Conservation (phyloP, 768 basidiomycete species). For the Auriscalpium microsporum region DNA sequence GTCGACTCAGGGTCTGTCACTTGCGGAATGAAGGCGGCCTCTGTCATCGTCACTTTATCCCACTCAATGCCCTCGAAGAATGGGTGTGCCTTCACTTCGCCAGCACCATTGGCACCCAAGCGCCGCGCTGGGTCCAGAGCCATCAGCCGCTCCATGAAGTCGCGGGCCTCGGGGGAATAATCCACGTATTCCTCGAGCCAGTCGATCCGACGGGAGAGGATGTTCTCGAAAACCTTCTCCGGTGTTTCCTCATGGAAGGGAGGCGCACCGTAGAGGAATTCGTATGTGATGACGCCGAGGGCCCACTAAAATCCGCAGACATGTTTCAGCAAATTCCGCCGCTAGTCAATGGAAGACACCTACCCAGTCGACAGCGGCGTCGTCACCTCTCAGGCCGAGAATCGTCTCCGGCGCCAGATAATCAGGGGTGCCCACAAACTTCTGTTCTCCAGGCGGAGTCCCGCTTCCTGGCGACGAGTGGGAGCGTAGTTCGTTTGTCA, state of each 20-base stretch:
- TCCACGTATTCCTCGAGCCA: slow-evolving; percentile 96
- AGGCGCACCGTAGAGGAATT: slow-evolving; percentile 93
- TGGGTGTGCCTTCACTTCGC: slow-evolving; percentile 88
- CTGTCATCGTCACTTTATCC: slow-evolving; percentile 80
- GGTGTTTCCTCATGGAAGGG: slow-evolving; percentile 98
- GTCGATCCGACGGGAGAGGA: slow-evolving; percentile 85
- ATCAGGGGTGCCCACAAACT: slow-evolving; percentile 96
- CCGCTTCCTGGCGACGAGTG: slow-evolving; percentile 54
- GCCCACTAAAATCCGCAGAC: slow-evolving; percentile 66
- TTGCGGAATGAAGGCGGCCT: slow-evolving; percentile 94
- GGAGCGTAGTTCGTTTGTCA: slow-evolving; percentile 75
- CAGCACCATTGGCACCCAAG: slow-evolving; percentile 79
- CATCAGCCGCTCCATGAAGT: slow-evolving; percentile 86
- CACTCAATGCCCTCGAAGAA: slow-evolving; percentile 90
- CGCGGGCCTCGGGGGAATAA: slow-evolving; percentile 74
- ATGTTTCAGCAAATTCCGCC: slow-evolving; percentile 4
- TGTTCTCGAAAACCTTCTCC: slow-evolving; percentile 97
- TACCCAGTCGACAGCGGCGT: slow-evolving; percentile 96
- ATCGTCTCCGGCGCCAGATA: slow-evolving; percentile 96
- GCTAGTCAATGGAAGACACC: slow-evolving; percentile 21
- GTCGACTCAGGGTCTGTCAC: slow-evolving; percentile 95
- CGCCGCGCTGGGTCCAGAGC: slow-evolving; percentile 70
- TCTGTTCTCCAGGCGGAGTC: slow-evolving; percentile 78
- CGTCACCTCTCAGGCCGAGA: slow-evolving; percentile 89
- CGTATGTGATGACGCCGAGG: slow-evolving; percentile 94